Percentiles rank a stretch among this genome's conserved stretches.
Conservation (phyloP, 176 grass and related monocot genomes). For the Tillandsia fasciculata region DNA sequence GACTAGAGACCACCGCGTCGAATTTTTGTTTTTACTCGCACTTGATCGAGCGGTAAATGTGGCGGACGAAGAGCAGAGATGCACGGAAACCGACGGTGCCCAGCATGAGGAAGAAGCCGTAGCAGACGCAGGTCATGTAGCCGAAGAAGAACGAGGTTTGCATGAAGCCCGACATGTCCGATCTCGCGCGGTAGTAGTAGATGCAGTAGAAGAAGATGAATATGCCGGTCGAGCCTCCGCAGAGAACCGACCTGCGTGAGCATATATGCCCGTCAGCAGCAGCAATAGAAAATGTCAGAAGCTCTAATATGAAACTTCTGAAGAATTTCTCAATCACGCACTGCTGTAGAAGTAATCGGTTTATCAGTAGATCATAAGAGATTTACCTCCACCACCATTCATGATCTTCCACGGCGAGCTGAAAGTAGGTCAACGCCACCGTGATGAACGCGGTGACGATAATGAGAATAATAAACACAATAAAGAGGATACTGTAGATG, state of each 20-base stretch:
- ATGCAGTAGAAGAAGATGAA: conserved; percentile 92
- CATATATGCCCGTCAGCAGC: neutral
- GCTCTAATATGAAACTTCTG: no score
- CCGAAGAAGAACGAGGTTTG: conserved; percentile 97
- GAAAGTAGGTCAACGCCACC: conserved; percentile 84
- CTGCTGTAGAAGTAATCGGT: neutral
- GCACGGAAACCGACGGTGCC: conserved; percentile 80
- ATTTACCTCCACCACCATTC: conserved; percentile 98
- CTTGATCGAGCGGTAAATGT: conserved; percentile 90
- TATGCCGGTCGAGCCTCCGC: conserved; percentile 81
- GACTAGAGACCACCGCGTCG: neutral
- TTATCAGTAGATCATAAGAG: conserved; percentile 7
- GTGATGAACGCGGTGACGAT: conserved; percentile 94
- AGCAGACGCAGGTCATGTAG: conserved; percentile 97
- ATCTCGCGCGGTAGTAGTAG: conserved; percentile 90
- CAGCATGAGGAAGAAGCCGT: conserved; percentile 92
- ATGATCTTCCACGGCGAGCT: conserved; percentile 91
- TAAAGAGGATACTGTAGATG: conserved; percentile 95
- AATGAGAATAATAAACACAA: conserved; percentile 94
- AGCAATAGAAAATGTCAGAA: no score
- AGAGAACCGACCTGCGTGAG: conserved; percentile 63
- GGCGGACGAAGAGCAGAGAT: conserved; percentile 67
- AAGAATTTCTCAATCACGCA: no score
- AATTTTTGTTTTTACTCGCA: conserved; percentile 40
- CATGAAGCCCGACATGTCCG: conserved; percentile 98